Base-by-base conservation (phyloP, 352 stramenopile species). In the Globisporangium paddicum region DNA sequence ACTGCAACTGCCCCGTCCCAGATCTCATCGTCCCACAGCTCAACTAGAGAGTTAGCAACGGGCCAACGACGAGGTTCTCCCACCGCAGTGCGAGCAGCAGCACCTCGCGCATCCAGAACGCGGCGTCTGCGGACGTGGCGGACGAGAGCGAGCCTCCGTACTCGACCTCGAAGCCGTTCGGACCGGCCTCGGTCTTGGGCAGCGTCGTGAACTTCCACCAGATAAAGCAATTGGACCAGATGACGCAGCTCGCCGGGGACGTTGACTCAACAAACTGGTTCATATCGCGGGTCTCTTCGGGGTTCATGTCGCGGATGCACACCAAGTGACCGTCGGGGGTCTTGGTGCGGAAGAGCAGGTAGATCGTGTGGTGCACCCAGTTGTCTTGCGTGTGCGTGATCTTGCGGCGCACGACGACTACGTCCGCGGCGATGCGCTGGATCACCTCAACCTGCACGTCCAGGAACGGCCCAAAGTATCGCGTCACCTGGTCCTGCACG, bases 351-450 rank as follows among this genome's bases (percentile, higher is more conserved):
- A 90, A 88, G 14, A 86, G 66, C 51, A 90, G 38, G 62, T 88
- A 90, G 55, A 88, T 83, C 7, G 80, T 88, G 63, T 86, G 70
- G 66, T 83, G 73, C 26, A 83, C 73, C 73, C 76, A 86, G 0
- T 64, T 64, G 58, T 83, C 73, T 34, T 78, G 60, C n/a, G 64
- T 72, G 66, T 83, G 73, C 61, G 73, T 79, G 44, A 81, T 82
- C 66, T 77, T 78, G 50, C 76, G 71, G 1, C 76, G 73, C 38
- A 83, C 73, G 14, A 86, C 69, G 35, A 82, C 75, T 21, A 83
- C 73, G 51, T 86, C 71, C 50, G 76, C 63, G 21, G 74, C 62
- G 42, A 83, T 70, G 18, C 73, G 75, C 63, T 86, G 75, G 28
- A 86, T 67, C 37, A 83, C 67, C 50, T 83, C 71, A 0, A 86